phyloP scores from a whole-genome alignment of 352 stramenopile species.

The Globisporangium paroecandrum region DNA sequence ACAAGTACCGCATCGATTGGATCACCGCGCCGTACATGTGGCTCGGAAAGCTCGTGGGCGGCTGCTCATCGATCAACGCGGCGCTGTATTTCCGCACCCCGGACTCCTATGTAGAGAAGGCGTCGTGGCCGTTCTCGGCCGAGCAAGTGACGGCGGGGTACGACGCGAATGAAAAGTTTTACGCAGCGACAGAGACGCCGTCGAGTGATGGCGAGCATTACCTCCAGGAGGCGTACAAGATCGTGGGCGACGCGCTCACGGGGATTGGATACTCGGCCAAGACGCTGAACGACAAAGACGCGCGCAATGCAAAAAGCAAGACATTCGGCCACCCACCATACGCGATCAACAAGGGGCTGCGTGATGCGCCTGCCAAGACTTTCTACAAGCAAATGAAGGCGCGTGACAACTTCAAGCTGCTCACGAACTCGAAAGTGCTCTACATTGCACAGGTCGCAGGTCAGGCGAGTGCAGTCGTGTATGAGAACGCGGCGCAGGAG shows the following conservation, averaged over 20 bases:
- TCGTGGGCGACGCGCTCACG: constrained; percentile 34
- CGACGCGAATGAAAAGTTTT: constrained; percentile 37
- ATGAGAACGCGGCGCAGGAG: constrained; percentile 22
- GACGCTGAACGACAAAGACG: constrained; percentile 39
- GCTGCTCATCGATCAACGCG: constrained; percentile 73
- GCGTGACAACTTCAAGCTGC: constrained; percentile 42
- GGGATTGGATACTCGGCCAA: constrained; percentile 27
- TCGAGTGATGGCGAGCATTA: constrained; percentile 49
- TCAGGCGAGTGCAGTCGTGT: constrained; percentile 44
- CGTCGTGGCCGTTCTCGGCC: constrained; percentile 41
- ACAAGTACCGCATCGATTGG: constrained; percentile 49
- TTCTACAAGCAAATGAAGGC: constrained; percentile 46
- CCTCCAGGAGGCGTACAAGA: constrained; percentile 45
- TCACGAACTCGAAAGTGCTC: constrained; percentile 40
- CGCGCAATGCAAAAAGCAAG: constrained; percentile 48
- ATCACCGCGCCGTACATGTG: constrained; percentile 38
- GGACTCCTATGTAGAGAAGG: constrained; percentile 38
- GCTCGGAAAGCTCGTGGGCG: constrained; percentile 73
- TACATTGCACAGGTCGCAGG: constrained; percentile 49
- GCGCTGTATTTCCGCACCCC: constrained; percentile 76
- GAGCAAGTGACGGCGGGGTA: constrained; percentile 58
- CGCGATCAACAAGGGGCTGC: constrained; percentile 41
- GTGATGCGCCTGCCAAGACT: constrained; percentile 47
- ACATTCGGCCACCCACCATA: constrained; percentile 51
- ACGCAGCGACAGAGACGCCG: constrained; percentile 38